Conservation (phyloP, 129 eudicot genomes). For the Lactuca saligna region DNA sequence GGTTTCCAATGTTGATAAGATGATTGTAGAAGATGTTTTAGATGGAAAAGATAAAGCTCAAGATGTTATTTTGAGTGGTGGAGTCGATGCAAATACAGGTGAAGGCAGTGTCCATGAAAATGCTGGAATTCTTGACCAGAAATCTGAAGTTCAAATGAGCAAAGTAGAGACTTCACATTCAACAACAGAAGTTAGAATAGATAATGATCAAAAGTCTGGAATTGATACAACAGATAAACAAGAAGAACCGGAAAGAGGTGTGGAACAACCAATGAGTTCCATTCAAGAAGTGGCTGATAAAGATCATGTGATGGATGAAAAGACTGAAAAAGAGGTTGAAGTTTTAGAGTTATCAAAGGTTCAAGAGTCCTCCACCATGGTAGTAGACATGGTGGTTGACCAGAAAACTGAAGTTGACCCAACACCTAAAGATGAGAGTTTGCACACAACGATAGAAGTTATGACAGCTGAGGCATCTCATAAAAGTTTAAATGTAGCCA, state of each 20-base stretch:
- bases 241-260: conserved; percentile 12
- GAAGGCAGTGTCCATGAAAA: conserved; percentile 7
- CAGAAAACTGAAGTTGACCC: not conserved
- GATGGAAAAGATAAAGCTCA: conserved; percentile 27
- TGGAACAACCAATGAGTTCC: conserved; percentile 10
- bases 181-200: conserved; percentile 21
- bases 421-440: conserved; percentile 2
- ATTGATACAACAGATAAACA: not conserved
- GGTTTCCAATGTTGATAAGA: conserved; percentile 12
- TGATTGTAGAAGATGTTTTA: conserved; percentile 30
- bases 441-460: conserved; percentile 4
- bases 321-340: conserved; percentile 27
- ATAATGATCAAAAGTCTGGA: conserved; percentile 10
- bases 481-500: not conserved
- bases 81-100: not conserved
- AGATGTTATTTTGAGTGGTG: conserved; percentile 22
- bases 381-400: conserved; percentile 24
- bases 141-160: conserved; percentile 16
- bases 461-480: not conserved
- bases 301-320: conserved; percentile 25
- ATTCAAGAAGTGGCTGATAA: conserved; percentile 23
- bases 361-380: conserved; percentile 15
- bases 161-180: conserved; percentile 28
- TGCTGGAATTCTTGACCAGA: too few species aligned
- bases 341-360: conserved; percentile 20